phyloP scores from a whole-genome alignment of 768 basidiomycete genomes.

The Thelephora ganbajun region DNA sequence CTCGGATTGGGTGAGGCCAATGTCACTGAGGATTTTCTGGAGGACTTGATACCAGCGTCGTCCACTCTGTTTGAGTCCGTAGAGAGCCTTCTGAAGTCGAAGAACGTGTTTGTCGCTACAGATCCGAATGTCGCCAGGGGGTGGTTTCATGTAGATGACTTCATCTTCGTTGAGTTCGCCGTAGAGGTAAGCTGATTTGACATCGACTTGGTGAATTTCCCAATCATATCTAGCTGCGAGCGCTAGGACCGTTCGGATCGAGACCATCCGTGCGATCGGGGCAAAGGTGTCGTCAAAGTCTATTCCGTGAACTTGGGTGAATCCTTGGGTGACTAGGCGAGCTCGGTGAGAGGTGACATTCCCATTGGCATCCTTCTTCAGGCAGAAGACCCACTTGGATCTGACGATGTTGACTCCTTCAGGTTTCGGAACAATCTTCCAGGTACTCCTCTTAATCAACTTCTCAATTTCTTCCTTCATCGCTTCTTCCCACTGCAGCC shows the following conservation, averaged over 20 bases:
- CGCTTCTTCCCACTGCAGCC: conserved; percentile 2
- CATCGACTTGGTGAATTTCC: conserved; percentile 19
- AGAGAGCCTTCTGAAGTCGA: conserved; percentile 6
- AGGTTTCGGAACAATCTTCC: conserved; percentile 3
- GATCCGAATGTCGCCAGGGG: conserved; percentile 5
- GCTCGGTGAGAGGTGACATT: conserved; percentile 11
- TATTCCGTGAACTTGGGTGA: conserved; percentile 15
- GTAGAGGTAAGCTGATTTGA: conserved; percentile 20
- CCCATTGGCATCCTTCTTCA: conserved; percentile 12
- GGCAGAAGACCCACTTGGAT: conserved; percentile 12
- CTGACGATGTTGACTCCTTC: conserved; percentile 5
- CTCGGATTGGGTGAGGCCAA: conserved; percentile 6
- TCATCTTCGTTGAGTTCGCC: conserved; percentile 6
- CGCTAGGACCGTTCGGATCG: conserved; percentile 16
- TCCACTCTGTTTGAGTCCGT: conserved; percentile 11
- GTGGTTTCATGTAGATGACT: conserved; percentile 9
- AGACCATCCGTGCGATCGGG: conserved; percentile 14
- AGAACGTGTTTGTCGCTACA: conserved; percentile 3
- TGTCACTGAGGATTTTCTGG: neutral
- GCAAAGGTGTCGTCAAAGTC: conserved; percentile 16
- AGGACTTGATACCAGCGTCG: conserved; percentile 9
- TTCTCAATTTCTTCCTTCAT: conserved; percentile 7
- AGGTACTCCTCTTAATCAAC: conserved; percentile 3
- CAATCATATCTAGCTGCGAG: conserved; percentile 13
- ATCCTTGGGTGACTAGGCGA: conserved; percentile 19